A percentile compares a stretch with the other conserved stretches of the same genome.
Evolutionary conservation across 768 basidiomycete genomes (phyloP).

Genomic region (Sarcodon sp.): DNA sequence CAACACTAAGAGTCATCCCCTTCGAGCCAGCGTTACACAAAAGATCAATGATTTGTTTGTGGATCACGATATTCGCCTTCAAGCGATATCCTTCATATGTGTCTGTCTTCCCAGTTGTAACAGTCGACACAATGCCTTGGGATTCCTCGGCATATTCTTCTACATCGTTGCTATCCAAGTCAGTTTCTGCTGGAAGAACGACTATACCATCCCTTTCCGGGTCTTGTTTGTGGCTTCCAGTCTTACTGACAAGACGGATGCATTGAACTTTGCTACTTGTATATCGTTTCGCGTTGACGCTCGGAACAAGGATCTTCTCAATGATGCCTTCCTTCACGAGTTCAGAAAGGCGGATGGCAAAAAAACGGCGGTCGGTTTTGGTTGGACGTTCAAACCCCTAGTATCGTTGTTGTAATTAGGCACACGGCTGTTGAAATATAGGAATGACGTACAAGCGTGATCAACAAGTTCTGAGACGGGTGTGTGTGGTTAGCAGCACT

Average conservation of each 20-base stretch:
- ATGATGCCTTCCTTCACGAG: constrained; percentile 62
- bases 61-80: constrained; percentile 55
- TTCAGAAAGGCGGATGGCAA: constrained; percentile 61
- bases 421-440: not conserved
- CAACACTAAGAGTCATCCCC: constrained; percentile 66
- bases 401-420: not conserved
- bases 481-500: constrained; percentile 60
- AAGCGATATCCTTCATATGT: constrained; percentile 10
- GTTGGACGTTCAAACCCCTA: constrained; percentile 70
- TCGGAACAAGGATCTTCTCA: constrained; percentile 64
- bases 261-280: constrained; percentile 40
- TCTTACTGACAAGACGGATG: constrained; percentile 46
- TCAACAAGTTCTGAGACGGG: constrained; percentile 61
- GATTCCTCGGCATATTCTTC: constrained; percentile 15
- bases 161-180: constrained; percentile 22
- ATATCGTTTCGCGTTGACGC: constrained; percentile 31
- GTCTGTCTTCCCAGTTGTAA: too few species aligned
- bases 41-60: constrained; percentile 68
- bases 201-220: not conserved
- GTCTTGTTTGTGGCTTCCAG: constrained; percentile 12
- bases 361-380: constrained; percentile 73
- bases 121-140: too few species aligned
- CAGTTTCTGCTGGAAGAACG: constrained; percentile 1
- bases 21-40: constrained; percentile 52
- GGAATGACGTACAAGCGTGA: constrained; percentile 47